These are phyloP conservation scores for Skeletonema marinoi DNA, from an alignment of 108 stramenopile genomes.

Conservation along the genomic window DNA sequence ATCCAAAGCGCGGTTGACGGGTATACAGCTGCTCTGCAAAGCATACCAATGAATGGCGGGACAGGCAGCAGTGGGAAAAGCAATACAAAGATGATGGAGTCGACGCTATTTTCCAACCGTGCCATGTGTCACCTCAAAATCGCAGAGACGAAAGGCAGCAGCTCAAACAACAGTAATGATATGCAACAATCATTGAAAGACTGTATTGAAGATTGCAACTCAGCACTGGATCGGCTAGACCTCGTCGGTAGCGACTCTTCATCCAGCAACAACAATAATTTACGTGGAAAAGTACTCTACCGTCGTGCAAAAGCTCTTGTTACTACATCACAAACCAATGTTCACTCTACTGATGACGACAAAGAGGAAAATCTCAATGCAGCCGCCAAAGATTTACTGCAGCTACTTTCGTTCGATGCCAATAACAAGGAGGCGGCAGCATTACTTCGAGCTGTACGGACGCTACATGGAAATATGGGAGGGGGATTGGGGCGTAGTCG, in stretches of 20 bases:
- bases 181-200: conserved; percentile 30
- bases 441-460: conserved; percentile 61
- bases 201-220: conserved; percentile 75
- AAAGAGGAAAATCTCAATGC: conserved; percentile 49
- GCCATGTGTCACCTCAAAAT: conserved; percentile 75
- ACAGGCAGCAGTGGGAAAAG: not conserved
- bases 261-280: conserved; percentile 18
- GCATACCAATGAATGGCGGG: conserved; percentile 23
- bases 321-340: conserved; percentile 8
- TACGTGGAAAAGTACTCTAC: conserved; percentile 73
- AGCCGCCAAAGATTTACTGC: conserved; percentile 77
- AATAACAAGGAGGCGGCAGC: conserved; percentile 68
- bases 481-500: conserved; percentile 38
- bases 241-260: conserved; percentile 3
- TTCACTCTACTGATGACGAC: conserved; percentile 22
- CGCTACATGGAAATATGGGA: conserved; percentile 48
- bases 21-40: conserved; percentile 57
- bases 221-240: conserved; percentile 55
- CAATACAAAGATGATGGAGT: conserved; percentile 7
- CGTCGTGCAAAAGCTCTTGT: conserved; percentile 79
- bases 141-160: not conserved
- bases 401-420: conserved; percentile 64
- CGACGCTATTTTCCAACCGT: conserved; percentile 74
- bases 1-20: conserved; percentile 45
- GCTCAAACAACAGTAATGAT: not conserved